These are phyloP conservation scores for Berberis vulgaris DNA, from an alignment of 164 flowering plant genomes.

Conservation along the genomic window DNA sequence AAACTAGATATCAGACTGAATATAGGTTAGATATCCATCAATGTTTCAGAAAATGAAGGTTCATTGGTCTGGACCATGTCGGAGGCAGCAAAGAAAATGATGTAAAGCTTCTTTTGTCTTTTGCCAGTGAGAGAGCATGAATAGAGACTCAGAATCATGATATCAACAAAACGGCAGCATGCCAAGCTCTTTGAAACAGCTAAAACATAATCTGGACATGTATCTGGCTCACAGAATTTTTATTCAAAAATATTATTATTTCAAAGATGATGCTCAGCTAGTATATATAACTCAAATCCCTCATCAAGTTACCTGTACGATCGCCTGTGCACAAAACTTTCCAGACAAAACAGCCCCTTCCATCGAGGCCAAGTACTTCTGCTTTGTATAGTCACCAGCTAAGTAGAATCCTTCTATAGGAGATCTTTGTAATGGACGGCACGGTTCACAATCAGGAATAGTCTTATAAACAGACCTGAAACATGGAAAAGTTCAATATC, in stretches of 20 bases:
- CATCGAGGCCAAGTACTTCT: slow-evolving; percentile 98
- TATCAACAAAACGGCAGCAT: not conserved
- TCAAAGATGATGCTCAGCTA: slow-evolving; percentile 1
- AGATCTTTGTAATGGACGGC: slow-evolving; percentile 89
- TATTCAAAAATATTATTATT: not conserved
- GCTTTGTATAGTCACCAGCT: slow-evolving; percentile 96
- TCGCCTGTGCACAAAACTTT: slow-evolving; percentile 92
- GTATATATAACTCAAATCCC: not conserved
- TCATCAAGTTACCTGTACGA: slow-evolving; percentile 57
- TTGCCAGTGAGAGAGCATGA: too few relatives aligned
- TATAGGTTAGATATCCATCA: too few relatives aligned
- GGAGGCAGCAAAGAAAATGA: too few relatives aligned
- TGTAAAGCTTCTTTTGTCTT: too few relatives aligned
- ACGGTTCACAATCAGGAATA: slow-evolving; percentile 83
- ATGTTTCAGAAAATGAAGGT: too few relatives aligned
- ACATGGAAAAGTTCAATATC: not conserved
- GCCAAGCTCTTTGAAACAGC: not conserved
- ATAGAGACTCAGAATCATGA: too few relatives aligned
- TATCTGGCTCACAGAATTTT: not conserved
- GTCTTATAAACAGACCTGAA: slow-evolving; percentile 94
- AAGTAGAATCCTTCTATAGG: slow-evolving; percentile 90
- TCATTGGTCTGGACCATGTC: too few relatives aligned
- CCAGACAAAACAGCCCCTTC: slow-evolving; percentile 99
- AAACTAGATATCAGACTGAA: too few relatives aligned
- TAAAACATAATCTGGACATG: not conserved